A percentile compares a stretch with the other conserved stretches of the same genome.
Conservation (phyloP, 257 asterid species). For the Nicotiana noctiflora region DNA sequence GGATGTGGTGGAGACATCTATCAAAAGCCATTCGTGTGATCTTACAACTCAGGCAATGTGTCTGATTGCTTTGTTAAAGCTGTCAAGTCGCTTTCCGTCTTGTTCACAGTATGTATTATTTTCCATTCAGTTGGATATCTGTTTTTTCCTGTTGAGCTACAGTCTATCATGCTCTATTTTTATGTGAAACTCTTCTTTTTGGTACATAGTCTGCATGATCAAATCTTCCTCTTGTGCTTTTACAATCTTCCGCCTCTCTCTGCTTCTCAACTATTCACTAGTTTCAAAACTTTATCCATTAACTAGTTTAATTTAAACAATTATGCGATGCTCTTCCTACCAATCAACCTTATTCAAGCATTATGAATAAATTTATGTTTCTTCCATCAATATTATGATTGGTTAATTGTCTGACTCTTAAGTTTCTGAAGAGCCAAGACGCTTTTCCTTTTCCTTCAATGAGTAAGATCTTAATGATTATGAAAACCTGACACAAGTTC, state of each 20-base stretch:
- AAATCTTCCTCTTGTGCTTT: neutral
- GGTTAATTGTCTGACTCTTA: neutral
- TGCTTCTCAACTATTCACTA: neutral
- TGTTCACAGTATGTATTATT: constrained; percentile 66
- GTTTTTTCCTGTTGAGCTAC: neutral
- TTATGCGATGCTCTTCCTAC: neutral
- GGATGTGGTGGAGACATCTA: constrained; percentile 71
- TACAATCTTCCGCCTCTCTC: neutral
- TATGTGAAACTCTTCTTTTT: neutral
- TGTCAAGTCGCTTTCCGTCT: constrained; percentile 85
- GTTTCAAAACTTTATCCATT: neutral
- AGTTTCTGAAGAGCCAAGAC: neutral
- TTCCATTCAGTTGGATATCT: constrained; percentile 1
- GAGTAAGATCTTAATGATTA: neutral
- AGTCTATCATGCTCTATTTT: neutral
- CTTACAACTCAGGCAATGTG: constrained; percentile 86
- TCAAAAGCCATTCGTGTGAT: constrained; percentile 57
- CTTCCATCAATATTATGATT: neutral
- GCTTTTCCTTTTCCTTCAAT: neutral
- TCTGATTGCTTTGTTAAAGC: constrained; percentile 81
- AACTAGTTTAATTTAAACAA: neutral
- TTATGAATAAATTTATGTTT: neutral
- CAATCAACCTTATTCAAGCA: neutral
- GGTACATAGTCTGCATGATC: neutral
- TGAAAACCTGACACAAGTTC: neutral